Percentiles rank a stretch among this genome's conserved stretches.
These are phyloP conservation scores for Plenodomus tracheiphilus DNA, from an alignment of 2,329 filamentous ascomycete species.

Conservation along the genomic window DNA sequence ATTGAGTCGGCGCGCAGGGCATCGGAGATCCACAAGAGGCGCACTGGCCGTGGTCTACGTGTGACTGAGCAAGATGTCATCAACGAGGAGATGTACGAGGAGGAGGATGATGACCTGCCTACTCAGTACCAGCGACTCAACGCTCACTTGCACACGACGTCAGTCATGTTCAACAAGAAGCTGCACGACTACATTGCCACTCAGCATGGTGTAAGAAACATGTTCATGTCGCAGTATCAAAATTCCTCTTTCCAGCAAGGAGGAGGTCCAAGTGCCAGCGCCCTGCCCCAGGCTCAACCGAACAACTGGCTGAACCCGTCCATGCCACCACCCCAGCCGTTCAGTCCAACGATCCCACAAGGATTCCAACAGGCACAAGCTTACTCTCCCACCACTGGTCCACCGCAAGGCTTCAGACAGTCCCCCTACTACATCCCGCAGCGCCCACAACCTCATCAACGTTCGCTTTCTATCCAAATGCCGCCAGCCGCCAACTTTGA, in stretches of 20 bases:
- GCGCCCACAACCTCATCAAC: constrained; percentile 44
- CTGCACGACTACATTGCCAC: constrained; percentile 63
- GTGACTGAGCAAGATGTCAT: constrained; percentile 85
- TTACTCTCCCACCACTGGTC: constrained; percentile 26
- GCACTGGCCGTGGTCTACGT: constrained; percentile 79
- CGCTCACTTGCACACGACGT: constrained; percentile 63
- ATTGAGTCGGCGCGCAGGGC: constrained; percentile 85
- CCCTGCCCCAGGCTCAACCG: constrained; percentile 20
- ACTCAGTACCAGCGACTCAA: constrained; percentile 67
- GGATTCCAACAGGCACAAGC: constrained; percentile 22
- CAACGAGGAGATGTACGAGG: constrained; percentile 95
- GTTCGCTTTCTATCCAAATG: constrained; percentile 51
- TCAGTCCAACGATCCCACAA: constrained; percentile 32
- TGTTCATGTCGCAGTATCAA: constrained; percentile 38
- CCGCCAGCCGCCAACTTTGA: constrained; percentile 43
- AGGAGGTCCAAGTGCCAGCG: constrained; percentile 23
- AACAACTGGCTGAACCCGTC: constrained; percentile 36
- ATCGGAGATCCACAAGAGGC: constrained; percentile 86
- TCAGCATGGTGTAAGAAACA: constrained; percentile 60
- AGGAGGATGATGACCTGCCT: constrained; percentile 82
- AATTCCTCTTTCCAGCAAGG: constrained; percentile 20
- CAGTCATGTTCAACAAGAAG: constrained; percentile 63
- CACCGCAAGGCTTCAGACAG: constrained; percentile 44
- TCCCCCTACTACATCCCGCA: constrained; percentile 52
- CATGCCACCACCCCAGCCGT: constrained; percentile 42